Conservation (phyloP, 2,329 filamentous ascomycete species). For the Alternaria gaisen region DNA sequence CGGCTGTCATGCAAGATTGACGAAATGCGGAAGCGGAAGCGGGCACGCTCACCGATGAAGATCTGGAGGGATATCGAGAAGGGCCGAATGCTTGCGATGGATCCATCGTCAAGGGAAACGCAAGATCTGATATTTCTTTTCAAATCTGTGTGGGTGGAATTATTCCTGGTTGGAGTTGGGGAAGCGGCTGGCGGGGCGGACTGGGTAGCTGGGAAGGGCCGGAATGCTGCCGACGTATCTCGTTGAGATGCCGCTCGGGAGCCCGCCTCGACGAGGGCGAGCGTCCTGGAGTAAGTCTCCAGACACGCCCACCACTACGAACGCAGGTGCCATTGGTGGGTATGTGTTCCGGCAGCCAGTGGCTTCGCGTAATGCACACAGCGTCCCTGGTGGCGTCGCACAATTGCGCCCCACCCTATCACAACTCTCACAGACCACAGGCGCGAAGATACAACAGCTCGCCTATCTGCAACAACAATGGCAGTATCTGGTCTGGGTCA, state of each 20-base stretch:
- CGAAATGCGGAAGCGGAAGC: conserved; percentile 23
- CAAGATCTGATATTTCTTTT: conserved; percentile 18
- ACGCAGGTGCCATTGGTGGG: conserved; percentile 2
- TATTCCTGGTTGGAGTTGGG: conserved; percentile 13
- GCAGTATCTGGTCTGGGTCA: conserved; percentile 3
- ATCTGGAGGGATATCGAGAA: conserved; percentile 4
- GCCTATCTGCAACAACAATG: conserved; percentile 13
- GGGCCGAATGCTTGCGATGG: conserved; percentile 12
- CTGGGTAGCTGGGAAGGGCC: conserved; percentile 6
- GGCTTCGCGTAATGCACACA: neutral
- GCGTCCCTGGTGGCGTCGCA: conserved; percentile 1
- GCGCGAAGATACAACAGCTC: conserved; percentile 16
- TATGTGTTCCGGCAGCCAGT: neutral
- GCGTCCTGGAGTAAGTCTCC: neutral
- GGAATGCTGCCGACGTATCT: neutral
- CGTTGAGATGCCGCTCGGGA: conserved; percentile 12
- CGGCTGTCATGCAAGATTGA: conserved; percentile 15
- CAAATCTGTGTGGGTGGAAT: conserved; percentile 9
- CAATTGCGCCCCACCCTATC: conserved; percentile 6
- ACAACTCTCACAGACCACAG: neutral
- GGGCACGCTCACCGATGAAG: conserved; percentile 19
- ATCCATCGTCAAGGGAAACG: conserved; percentile 9
- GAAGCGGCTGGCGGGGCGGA: conserved; percentile 12
- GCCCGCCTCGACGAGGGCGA: conserved; percentile 3
- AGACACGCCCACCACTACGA: neutral